These are phyloP conservation scores for Lindgomyces ingoldianus DNA, from an alignment of 495 filamentous ascomycete genomes.

Conservation along the genomic window DNA sequence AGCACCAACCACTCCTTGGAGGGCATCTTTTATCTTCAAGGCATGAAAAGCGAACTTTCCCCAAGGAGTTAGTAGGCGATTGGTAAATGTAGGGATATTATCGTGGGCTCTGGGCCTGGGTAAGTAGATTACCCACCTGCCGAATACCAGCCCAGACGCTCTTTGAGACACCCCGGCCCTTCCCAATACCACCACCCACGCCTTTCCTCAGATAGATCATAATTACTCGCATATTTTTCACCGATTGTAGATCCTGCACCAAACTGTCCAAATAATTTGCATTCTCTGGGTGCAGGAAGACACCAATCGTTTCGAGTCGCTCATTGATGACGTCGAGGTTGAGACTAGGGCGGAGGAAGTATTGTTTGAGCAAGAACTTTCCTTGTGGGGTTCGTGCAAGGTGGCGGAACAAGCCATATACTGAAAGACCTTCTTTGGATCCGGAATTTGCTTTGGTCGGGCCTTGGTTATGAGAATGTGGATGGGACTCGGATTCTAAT, in stretches of 20 bases:
- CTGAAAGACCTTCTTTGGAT: conserved; percentile 84
- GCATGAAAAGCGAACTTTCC: conserved; percentile 65
- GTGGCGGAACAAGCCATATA: conserved; percentile 80
- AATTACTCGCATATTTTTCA: conserved; percentile 76
- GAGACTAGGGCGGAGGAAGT: conserved; percentile 79
- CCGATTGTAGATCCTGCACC: conserved; percentile 63
- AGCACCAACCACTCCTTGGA: conserved; percentile 62
- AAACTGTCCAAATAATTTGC: conserved; percentile 56
- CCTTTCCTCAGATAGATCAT: conserved; percentile 76
- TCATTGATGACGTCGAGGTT: conserved; percentile 69
- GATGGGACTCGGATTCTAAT: conserved; percentile 79
- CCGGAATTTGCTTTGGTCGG: conserved; percentile 66
- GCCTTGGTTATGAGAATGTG: conserved; percentile 79
- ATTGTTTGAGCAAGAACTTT: conserved; percentile 70
- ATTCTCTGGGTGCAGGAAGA: conserved; percentile 74
- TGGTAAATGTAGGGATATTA: too few species aligned
- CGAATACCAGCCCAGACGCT: conserved; percentile 67
- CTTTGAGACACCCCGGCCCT: conserved; percentile 59
- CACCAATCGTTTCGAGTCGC: conserved; percentile 67
- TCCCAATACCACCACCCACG: conserved; percentile 62
- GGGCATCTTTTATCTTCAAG: conserved; percentile 65
- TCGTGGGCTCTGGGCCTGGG: too few species aligned
- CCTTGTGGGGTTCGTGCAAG: conserved; percentile 83
- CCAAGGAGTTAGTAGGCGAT: background rate
- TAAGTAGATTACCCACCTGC: too few species aligned